Evolutionary conservation across 2,329 filamentous ascomycete species (phyloP).

Genomic region (Scedosporium dehoogii): DNA sequence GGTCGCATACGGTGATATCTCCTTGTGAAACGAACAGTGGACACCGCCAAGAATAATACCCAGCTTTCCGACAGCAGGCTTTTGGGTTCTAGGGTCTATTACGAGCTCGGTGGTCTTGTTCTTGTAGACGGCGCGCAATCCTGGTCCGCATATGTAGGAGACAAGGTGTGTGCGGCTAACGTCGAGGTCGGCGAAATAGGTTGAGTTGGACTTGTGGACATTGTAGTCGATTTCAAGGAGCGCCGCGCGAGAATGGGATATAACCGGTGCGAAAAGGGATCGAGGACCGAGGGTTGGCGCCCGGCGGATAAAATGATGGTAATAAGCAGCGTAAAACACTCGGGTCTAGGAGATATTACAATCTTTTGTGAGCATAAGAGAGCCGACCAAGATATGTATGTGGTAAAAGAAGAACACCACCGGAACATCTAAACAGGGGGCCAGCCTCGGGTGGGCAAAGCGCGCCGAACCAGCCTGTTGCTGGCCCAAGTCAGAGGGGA

Average conservation of each 20-base stretch:
- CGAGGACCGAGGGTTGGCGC: conserved; percentile 42
- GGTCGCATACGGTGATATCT: conserved; percentile 57
- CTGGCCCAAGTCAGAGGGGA: too few relatives aligned
- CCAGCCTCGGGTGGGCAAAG: too few relatives aligned
- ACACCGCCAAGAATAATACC: conserved; percentile 63
- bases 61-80: conserved; percentile 42
- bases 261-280: conserved; percentile 63
- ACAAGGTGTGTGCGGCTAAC: conserved; percentile 73
- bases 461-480: too few relatives aligned
- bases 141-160: conserved; percentile 53
- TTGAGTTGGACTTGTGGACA: conserved; percentile 72
- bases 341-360: conserved; percentile 33
- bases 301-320: conserved; percentile 41
- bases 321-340: conserved; percentile 46
- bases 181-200: conserved; percentile 82
- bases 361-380: neutral
- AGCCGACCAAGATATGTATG: neutral
- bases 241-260: conserved; percentile 56
- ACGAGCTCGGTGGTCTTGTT: conserved; percentile 43
- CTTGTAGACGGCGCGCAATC: conserved; percentile 39
- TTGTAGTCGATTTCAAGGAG: conserved; percentile 80
- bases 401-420: neutral
- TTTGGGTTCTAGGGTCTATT: conserved; percentile 33
- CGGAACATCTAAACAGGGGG: too few relatives aligned
- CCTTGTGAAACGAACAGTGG: conserved; percentile 61